A percentile compares a stretch with the other conserved stretches of the same genome.
These are phyloP conservation scores for Scheffersomyces stambukii DNA, from an alignment of 1,139 yeast genomes.

Conservation along the genomic window DNA sequence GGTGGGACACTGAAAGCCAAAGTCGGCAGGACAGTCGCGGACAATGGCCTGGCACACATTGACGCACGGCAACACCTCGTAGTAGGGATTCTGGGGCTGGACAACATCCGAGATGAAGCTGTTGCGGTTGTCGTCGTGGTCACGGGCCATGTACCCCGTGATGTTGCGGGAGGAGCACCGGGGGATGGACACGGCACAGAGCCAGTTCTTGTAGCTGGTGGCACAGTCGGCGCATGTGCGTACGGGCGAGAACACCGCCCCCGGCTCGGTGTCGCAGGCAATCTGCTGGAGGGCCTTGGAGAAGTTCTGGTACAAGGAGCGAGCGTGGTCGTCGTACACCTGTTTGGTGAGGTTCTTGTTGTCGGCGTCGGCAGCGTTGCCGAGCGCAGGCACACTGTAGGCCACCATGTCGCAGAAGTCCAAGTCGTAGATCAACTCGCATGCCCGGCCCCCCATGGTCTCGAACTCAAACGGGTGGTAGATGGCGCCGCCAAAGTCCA, in stretches of 20 bases:
- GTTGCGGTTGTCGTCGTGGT: conserved; percentile 48
- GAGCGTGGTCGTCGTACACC: conserved; percentile 65
- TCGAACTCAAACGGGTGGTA: conserved; percentile 57
- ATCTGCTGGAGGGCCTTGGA: conserved; percentile 71
- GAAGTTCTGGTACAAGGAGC: conserved; percentile 56
- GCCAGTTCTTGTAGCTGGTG: conserved; percentile 75
- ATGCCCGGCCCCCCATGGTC: conserved; percentile 55
- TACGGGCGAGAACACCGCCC: conserved; percentile 69
- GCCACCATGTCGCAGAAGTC: conserved; percentile 80
- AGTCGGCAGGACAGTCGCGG: conserved; percentile 76
- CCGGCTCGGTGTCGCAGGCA: conserved; percentile 71
- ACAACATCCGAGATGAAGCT: conserved; percentile 52
- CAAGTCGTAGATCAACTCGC: conserved; percentile 70
- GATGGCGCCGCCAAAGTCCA: conserved; percentile 60
- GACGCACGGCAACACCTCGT: conserved; percentile 82
- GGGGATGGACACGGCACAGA: conserved; percentile 88
- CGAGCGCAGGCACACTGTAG: conserved; percentile 76
- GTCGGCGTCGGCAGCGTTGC: conserved; percentile 7
- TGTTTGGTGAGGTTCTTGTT: conserved; percentile 19
- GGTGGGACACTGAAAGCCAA: conserved; percentile 72
- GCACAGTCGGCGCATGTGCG: conserved; percentile 71
- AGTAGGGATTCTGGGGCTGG: conserved; percentile 59
- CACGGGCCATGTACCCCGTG: conserved; percentile 46
- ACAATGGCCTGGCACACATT: conserved; percentile 76
- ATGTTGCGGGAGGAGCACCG: conserved; percentile 60